These are phyloP conservation scores for Colletotrichum falcatum DNA, from an alignment of 2,329 filamentous ascomycete species.

Conservation along the genomic window DNA sequence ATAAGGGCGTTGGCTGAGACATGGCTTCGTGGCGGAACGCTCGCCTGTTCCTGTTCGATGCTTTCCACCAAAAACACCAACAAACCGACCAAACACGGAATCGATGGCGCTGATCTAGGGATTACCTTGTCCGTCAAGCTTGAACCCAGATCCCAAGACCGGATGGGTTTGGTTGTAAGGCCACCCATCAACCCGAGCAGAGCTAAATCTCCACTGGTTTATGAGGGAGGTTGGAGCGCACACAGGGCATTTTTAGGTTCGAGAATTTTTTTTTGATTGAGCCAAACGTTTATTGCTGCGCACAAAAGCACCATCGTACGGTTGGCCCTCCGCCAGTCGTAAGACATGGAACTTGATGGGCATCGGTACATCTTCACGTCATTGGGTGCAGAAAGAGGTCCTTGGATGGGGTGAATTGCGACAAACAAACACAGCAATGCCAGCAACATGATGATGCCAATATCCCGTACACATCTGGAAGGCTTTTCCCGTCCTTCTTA, in stretches of 20 bases:
- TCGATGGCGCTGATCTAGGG: slow-evolving; percentile 16
- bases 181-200: slow-evolving; percentile 1
- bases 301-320: not conserved
- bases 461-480: slow-evolving; percentile 40
- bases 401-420: slow-evolving; percentile 15
- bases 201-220: slow-evolving; percentile 35
- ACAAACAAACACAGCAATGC: slow-evolving; percentile 39
- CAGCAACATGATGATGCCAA: slow-evolving; percentile 19
- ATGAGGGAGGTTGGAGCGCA: slow-evolving; percentile 10
- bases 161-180: slow-evolving; percentile 30
- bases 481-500: slow-evolving; percentile 42
- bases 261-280: not conserved
- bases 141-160: slow-evolving; percentile 31
- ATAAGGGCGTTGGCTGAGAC: not conserved
- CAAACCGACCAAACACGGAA: slow-evolving; percentile 3
- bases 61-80: slow-evolving; percentile 14
- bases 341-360: not conserved
- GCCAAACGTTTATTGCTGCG: not conserved
- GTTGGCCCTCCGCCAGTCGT: not conserved
- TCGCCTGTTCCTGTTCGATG: slow-evolving; percentile 21
- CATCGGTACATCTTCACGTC: not conserved
- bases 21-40: not conserved
- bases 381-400: not conserved
- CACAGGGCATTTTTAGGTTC: not conserved
- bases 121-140: slow-evolving; percentile 30